phyloP scores from a whole-genome alignment of 495 filamentous ascomycete species.

The Filosporella fistucella region DNA sequence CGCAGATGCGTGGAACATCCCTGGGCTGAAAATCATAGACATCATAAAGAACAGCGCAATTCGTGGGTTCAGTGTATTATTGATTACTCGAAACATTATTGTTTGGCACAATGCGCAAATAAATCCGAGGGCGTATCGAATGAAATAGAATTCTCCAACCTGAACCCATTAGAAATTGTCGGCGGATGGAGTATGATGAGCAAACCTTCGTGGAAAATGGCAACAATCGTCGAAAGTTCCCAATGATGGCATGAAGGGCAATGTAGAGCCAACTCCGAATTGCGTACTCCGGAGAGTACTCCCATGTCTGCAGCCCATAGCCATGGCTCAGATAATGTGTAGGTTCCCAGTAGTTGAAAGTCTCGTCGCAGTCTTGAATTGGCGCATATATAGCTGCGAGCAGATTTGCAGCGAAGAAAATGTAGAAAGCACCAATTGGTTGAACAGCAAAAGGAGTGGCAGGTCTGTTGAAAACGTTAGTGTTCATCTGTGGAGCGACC shows the following conservation, averaged over 20 bases:
- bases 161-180: slow-evolving; percentile 32
- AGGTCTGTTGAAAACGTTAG: slow-evolving; percentile 23
- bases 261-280: slow-evolving; percentile 97
- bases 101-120: slow-evolving; percentile 78
- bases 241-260: slow-evolving; percentile 71
- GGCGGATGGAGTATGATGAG: too few species aligned
- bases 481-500: background rate
- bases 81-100: slow-evolving; percentile 70
- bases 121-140: slow-evolving; percentile 69
- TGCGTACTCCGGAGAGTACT: slow-evolving; percentile 93
- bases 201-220: slow-evolving; percentile 49
- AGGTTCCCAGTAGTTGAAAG: slow-evolving; percentile 99
- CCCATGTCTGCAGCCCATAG: slow-evolving; percentile 96
- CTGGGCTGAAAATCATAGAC: slow-evolving; percentile 70
- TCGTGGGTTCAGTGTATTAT: slow-evolving; percentile 65
- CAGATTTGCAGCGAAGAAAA: slow-evolving; percentile 67
- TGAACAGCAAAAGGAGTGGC: slow-evolving; percentile 60
- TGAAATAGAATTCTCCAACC: slow-evolving; percentile 77
- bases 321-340: slow-evolving; percentile 91
- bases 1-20: slow-evolving; percentile 87
- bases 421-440: slow-evolving; percentile 70
- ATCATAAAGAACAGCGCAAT: slow-evolving; percentile 81
- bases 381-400: slow-evolving; percentile 80
- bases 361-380: slow-evolving; percentile 98
- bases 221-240: slow-evolving; percentile 58